Conservation (phyloP, 371 early-diverging fungal genomes). For the Mucor saturninus region DNA sequence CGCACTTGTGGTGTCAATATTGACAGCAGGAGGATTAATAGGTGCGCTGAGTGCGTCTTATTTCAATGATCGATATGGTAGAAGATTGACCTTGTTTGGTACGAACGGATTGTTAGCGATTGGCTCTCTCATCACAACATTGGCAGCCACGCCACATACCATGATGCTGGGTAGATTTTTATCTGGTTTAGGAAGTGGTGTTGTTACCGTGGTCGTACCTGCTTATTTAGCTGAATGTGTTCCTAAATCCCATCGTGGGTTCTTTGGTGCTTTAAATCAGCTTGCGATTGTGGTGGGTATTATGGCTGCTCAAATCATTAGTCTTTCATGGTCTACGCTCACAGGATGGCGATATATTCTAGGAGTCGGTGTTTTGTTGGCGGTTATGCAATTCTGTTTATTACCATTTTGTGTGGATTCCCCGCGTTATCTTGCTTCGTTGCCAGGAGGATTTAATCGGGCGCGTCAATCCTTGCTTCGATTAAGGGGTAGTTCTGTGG, state of each 20-base stretch:
- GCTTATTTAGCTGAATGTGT: slow-evolving; percentile 88
- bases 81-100: slow-evolving; percentile 70
- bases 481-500: slow-evolving; percentile 56
- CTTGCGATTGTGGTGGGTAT: slow-evolving; percentile 86
- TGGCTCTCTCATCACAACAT: slow-evolving; percentile 71
- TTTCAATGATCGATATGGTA: slow-evolving; percentile 75
- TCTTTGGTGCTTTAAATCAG: slow-evolving; percentile 84
- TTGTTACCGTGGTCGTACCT: slow-evolving; percentile 84
- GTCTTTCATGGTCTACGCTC: slow-evolving; percentile 63
- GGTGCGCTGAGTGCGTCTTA: slow-evolving; percentile 81
- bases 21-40: slow-evolving; percentile 80
- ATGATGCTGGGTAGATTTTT: slow-evolving; percentile 82
- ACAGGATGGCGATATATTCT: slow-evolving; percentile 73
- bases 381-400: slow-evolving; percentile 65
- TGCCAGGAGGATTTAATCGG: slow-evolving; percentile 53
- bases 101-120: slow-evolving; percentile 65
- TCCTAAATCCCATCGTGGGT: slow-evolving; percentile 74
- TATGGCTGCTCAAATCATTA: slow-evolving; percentile 68
- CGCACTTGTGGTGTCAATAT: slow-evolving; percentile 71
- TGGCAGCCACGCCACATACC: slow-evolving; percentile 50
- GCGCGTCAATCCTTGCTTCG: slow-evolving; percentile 63
- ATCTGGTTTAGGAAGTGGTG: slow-evolving; percentile 85
- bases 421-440: slow-evolving; percentile 69
- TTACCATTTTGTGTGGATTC: slow-evolving; percentile 81
- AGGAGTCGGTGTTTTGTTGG: slow-evolving; percentile 58